These are phyloP conservation scores for Plasmodium gallinaceum DNA, from an alignment of 169 alveolate genomes.

Conservation along the genomic window DNA sequence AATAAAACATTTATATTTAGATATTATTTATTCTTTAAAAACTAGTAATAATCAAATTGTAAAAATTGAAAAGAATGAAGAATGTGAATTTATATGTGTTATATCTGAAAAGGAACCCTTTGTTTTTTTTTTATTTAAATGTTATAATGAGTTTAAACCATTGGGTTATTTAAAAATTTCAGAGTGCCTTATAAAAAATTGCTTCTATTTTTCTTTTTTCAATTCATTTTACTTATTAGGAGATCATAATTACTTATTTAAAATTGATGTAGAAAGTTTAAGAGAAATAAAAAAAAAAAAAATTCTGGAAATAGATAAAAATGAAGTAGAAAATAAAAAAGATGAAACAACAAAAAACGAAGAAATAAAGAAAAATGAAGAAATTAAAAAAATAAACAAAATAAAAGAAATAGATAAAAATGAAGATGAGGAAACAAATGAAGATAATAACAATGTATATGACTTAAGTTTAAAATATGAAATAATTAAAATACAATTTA, in stretches of 20 bases:
- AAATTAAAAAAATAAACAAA: neutral
- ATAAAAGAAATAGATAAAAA: neutral
- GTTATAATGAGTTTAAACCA: constrained; percentile 17
- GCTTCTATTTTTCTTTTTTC: constrained; percentile 17
- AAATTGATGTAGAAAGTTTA: neutral
- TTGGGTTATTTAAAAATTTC: constrained; percentile 34
- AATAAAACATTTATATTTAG: constrained; percentile 43
- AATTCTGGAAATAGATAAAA: neutral
- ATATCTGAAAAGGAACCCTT: constrained; percentile 45
- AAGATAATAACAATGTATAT: neutral
- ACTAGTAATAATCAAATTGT: constrained; percentile 45
- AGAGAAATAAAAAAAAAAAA: neutral
- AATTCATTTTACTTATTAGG: constrained; percentile 27
- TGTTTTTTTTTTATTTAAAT: constrained; percentile 33
- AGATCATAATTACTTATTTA: constrained; percentile 14
- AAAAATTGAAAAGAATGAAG: constrained; percentile 28
- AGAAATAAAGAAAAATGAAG: neutral
- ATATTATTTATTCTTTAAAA: constrained; percentile 37
- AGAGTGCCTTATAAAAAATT: constrained; percentile 1
- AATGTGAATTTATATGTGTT: constrained; percentile 32
- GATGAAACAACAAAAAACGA: neutral
- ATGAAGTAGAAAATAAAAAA: neutral
- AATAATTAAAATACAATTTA: neutral
- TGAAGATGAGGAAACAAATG: neutral
- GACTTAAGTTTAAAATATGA: neutral